phyloP scores from a whole-genome alignment of 805 yeast genomes.

The Spathaspora passalidarum region DNA sequence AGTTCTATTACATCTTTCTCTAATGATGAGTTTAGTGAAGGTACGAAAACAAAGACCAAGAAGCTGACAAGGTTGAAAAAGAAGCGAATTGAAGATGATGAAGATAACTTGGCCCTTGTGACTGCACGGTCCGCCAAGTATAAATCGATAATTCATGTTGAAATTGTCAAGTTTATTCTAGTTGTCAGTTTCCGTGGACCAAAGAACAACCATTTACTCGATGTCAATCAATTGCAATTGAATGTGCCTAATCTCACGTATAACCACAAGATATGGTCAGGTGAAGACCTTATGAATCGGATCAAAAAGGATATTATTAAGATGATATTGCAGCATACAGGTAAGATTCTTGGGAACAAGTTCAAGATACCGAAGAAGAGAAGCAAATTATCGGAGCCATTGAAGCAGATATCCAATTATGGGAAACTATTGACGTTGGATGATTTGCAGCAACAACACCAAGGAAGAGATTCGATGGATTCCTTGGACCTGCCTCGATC shows the following conservation, averaged over 20 bases:
- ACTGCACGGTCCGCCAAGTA: conserved; percentile 42
- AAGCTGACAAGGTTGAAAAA: neutral
- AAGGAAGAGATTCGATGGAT: conserved; percentile 22
- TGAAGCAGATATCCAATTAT: conserved; percentile 40
- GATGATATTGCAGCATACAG: conserved; percentile 62
- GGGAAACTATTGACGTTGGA: conserved; percentile 34
- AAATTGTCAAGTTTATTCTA: conserved; percentile 36
- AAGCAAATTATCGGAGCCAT: conserved; percentile 24
- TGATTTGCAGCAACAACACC: conserved; percentile 35
- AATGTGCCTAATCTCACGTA: conserved; percentile 57
- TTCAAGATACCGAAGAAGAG: conserved; percentile 41
- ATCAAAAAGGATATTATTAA: conserved; percentile 63
- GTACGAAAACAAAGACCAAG: neutral
- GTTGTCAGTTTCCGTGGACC: conserved; percentile 76
- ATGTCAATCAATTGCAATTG: conserved; percentile 71
- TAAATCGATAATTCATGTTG: conserved; percentile 36
- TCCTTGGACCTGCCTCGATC: conserved; percentile 7
- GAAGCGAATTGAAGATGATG: conserved; percentile 7
- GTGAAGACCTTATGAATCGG: conserved; percentile 60
- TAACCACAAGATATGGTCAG: conserved; percentile 53
- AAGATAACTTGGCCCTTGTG: conserved; percentile 39
- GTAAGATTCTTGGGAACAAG: conserved; percentile 77
- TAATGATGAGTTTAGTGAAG: neutral
- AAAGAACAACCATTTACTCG: conserved; percentile 64
- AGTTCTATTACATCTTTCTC: neutral